Conservation (phyloP, 2,329 filamentous ascomycete genomes). For the Sclerotinia spermophila region DNA sequence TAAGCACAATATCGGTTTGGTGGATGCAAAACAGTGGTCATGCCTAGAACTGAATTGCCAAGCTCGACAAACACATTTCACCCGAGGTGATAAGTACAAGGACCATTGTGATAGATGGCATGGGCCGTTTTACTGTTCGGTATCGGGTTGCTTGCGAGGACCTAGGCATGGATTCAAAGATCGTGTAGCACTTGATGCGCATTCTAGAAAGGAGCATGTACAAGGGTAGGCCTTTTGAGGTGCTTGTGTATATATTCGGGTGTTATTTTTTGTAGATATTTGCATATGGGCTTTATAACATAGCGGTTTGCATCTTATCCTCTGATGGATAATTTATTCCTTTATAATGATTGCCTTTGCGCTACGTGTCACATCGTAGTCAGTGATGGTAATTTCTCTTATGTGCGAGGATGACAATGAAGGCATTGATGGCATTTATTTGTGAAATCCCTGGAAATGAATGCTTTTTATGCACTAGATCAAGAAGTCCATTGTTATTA, state of each 20-base stretch:
- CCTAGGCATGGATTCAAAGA: not conserved
- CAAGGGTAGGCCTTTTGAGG: too few relatives aligned
- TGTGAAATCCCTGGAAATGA: too few relatives aligned
- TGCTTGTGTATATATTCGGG: not conserved
- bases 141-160: not conserved
- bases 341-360: too few relatives aligned
- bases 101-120: constrained; percentile 2
- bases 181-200: not conserved
- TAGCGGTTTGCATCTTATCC: too few relatives aligned
- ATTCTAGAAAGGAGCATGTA: not conserved
- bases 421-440: too few relatives aligned
- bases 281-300: too few relatives aligned
- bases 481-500: too few relatives aligned
- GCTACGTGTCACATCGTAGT: too few relatives aligned
- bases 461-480: too few relatives aligned
- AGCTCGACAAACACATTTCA: not conserved
- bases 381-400: too few relatives aligned
- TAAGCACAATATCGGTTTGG: not conserved
- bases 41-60: not conserved
- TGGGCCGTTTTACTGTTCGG: not conserved
- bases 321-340: too few relatives aligned
- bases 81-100: not conserved
- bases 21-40: not conserved
- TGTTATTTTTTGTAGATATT: not conserved
- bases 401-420: too few relatives aligned